Evolutionary conservation across 257 asterid genomes (phyloP).

Genomic region (Ophiorrhiza pumila): DNA sequence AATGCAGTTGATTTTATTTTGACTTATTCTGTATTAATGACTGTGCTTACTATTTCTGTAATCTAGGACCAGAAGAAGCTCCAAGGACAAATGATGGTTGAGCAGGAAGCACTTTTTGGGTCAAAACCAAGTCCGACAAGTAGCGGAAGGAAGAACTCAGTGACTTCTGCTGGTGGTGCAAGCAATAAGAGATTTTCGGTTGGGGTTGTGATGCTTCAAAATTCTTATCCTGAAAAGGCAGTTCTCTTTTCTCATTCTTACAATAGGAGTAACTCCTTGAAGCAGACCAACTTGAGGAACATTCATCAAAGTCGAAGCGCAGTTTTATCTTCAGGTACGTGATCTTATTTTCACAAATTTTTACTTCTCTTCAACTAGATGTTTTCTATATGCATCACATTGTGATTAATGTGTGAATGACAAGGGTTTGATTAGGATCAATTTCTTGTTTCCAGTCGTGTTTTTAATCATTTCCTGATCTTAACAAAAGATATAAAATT

Average conservation of each 20-base stretch:
- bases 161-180: slow-evolving; percentile 48
- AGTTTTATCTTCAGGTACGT: slow-evolving; percentile 48
- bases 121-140: slow-evolving; percentile 74
- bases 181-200: slow-evolving; percentile 52
- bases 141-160: slow-evolving; percentile 48
- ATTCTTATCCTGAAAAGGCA: slow-evolving; percentile 41
- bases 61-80: slow-evolving; percentile 82
- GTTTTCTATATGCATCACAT: background rate
- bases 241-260: slow-evolving; percentile 30
- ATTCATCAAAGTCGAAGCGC: slow-evolving; percentile 28
- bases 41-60: background rate
- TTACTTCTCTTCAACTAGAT: background rate
- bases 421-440: background rate
- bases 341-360: background rate
- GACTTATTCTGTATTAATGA: background rate
- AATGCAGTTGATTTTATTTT: background rate
- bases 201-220: slow-evolving; percentile 71
- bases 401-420: too few species aligned
- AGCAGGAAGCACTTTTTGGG: slow-evolving; percentile 83
- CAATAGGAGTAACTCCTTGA: slow-evolving; percentile 23
- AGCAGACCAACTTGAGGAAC: slow-evolving; percentile 34
- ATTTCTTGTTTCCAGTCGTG: background rate
- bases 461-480: background rate
- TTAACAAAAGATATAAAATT: background rate
- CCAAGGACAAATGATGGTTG: slow-evolving; percentile 69